A percentile compares a stretch with the other conserved stretches of the same genome.
These are phyloP conservation scores for Talaromyces marneffei DNA, from an alignment of 2,329 filamentous ascomycete genomes.

Conservation along the genomic window DNA sequence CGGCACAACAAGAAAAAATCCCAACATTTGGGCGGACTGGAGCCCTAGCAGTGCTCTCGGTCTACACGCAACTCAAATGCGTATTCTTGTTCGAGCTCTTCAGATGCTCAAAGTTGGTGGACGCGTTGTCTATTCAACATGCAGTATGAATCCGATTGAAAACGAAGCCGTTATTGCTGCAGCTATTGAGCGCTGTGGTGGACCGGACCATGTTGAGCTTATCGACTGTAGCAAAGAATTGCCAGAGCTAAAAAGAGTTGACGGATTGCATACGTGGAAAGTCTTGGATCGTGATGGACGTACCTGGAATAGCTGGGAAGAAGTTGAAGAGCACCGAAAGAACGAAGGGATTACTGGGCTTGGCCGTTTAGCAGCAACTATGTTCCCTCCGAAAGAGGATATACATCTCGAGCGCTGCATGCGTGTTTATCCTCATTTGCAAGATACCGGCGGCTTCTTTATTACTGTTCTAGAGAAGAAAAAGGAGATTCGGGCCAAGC, in stretches of 20 bases:
- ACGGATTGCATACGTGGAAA: slow-evolving; percentile 77
- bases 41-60: slow-evolving; percentile 79
- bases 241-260: slow-evolving; percentile 66
- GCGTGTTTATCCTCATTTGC: slow-evolving; percentile 87
- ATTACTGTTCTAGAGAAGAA: slow-evolving; percentile 92
- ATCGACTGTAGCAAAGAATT: slow-evolving; percentile 76
- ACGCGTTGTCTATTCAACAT: slow-evolving; percentile 94
- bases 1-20: slow-evolving; percentile 39
- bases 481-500: slow-evolving; percentile 72
- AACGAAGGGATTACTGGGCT: slow-evolving; percentile 58
- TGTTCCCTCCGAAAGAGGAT: slow-evolving; percentile 66
- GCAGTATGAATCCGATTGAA: slow-evolving; percentile 97
- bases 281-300: slow-evolving; percentile 81
- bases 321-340: slow-evolving; percentile 66
- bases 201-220: slow-evolving; percentile 71
- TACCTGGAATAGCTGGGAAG: slow-evolving; percentile 74
- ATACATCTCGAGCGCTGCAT: slow-evolving; percentile 86
- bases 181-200: slow-evolving; percentile 86
- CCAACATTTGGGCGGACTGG: slow-evolving; percentile 94
- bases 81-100: slow-evolving; percentile 84
- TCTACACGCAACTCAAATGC: slow-evolving; percentile 76
- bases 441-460: slow-evolving; percentile 97
- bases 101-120: slow-evolving; percentile 96
- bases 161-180: slow-evolving; percentile 88
- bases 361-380: slow-evolving; percentile 66